A percentile compares a stretch with the other conserved stretches of the same genome.
Evolutionary conservation across 495 filamentous ascomycete genomes (phyloP).

Genomic region (Aspergillus avenaceus): DNA sequence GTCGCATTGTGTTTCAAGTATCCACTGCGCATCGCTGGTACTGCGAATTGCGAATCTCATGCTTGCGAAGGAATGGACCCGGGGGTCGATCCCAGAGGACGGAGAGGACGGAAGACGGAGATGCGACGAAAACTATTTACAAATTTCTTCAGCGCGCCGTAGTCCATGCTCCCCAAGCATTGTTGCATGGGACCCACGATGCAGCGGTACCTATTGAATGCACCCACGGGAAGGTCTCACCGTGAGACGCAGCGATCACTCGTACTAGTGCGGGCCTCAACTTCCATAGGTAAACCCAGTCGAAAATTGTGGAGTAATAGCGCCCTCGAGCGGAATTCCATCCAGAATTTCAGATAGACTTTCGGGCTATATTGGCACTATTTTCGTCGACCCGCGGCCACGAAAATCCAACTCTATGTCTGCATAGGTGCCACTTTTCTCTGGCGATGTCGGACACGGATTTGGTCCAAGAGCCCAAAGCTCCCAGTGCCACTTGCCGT

Average conservation of each 20-base stretch:
- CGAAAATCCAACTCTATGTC: background rate
- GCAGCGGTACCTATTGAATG: background rate
- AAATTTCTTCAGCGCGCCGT: background rate
- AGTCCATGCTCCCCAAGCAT: background rate
- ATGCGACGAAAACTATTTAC: background rate
- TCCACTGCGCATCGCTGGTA: background rate
- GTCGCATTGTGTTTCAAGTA: background rate
- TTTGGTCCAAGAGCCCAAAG: background rate
- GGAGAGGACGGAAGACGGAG: background rate
- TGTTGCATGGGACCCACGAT: background rate
- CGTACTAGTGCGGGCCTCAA: too few relatives aligned
- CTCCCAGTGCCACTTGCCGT: background rate
- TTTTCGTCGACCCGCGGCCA: background rate
- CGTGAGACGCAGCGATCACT: background rate
- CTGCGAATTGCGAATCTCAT: background rate
- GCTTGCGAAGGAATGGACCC: background rate
- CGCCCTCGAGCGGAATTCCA: background rate
- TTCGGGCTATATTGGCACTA: background rate
- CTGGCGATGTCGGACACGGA: slow-evolving; percentile 3
- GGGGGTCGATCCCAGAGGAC: background rate
- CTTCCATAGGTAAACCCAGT: background rate
- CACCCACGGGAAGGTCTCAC: background rate
- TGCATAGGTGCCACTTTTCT: background rate
- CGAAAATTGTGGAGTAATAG: background rate
- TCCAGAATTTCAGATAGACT: background rate